Percentiles rank a stretch among this genome's conserved stretches.
phyloP scores from a whole-genome alignment of 352 stramenopile species.

The Thalassiosira ordinaria region DNA sequence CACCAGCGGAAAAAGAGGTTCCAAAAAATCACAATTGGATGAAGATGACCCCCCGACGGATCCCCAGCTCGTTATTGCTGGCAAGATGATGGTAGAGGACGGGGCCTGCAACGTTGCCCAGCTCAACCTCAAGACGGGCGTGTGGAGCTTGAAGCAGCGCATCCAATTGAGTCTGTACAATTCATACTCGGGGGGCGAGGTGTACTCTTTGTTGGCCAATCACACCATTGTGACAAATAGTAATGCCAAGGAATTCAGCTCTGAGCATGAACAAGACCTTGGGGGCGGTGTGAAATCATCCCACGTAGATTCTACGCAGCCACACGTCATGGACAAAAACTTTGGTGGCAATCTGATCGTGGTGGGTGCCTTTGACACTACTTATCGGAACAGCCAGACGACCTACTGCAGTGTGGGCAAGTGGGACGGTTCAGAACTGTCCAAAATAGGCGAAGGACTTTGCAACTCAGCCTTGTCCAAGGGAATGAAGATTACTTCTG shows the following conservation, averaged over 20 bases:
- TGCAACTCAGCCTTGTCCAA: slow-evolving; percentile 86
- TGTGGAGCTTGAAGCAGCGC: slow-evolving; percentile 77
- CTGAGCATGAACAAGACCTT: too few relatives aligned
- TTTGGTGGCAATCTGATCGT: slow-evolving; percentile 80
- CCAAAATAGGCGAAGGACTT: slow-evolving; percentile 88
- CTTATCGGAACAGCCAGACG: slow-evolving; percentile 87
- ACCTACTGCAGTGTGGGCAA: slow-evolving; percentile 88
- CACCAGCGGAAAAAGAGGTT: not conserved
- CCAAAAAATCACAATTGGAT: too few relatives aligned
- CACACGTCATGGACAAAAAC: slow-evolving; percentile 47
- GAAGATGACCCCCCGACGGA: slow-evolving; percentile 37
- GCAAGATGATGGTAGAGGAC: slow-evolving; percentile 81
- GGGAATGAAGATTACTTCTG: slow-evolving; percentile 87
- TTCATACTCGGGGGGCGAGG: slow-evolving; percentile 83
- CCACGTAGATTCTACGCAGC: too few relatives aligned
- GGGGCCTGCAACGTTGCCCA: slow-evolving; percentile 82
- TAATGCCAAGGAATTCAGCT: slow-evolving; percentile 48
- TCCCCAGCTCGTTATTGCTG: slow-evolving; percentile 80
- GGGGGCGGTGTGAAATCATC: too few relatives aligned
- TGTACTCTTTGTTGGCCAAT: slow-evolving; percentile 83
- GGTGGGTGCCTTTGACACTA: slow-evolving; percentile 85
- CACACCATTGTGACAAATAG: slow-evolving; percentile 67
- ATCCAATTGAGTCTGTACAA: slow-evolving; percentile 86
- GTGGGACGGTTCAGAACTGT: slow-evolving; percentile 85
- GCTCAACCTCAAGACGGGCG: slow-evolving; percentile 71